These are phyloP conservation scores for Penicillium verrucosum DNA, from an alignment of 2,329 filamentous ascomycete species.

Conservation along the genomic window DNA sequence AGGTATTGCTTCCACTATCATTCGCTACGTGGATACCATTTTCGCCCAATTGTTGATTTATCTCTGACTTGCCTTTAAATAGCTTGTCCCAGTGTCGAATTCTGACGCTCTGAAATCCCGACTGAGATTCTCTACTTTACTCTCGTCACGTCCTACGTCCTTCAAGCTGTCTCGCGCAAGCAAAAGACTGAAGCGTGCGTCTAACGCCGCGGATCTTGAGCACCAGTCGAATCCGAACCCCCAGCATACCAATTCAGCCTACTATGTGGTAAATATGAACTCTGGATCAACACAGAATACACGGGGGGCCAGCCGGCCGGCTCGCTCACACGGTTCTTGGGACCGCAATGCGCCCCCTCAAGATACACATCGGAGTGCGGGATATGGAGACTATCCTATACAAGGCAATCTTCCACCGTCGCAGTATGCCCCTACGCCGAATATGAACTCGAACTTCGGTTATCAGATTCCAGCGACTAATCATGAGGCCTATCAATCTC, in stretches of 20 bases:
- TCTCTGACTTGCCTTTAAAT: neutral
- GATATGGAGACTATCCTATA: neutral
- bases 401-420: neutral
- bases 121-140: neutral
- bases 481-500: neutral
- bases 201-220: neutral
- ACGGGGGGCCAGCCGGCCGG: neutral
- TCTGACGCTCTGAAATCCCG: neutral
- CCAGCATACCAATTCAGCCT: constrained; percentile 4
- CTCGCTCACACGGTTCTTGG: neutral
- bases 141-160: neutral
- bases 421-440: neutral
- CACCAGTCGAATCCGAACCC: neutral
- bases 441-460: neutral
- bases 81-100: neutral
- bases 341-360: neutral
- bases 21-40: neutral
- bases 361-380: neutral
- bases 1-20: neutral
- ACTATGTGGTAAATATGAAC: constrained; percentile 4
- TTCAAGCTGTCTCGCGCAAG: constrained; percentile 14
- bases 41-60: neutral
- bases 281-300: neutral
- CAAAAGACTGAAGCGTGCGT: constrained; percentile 16
- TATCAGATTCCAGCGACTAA: neutral